Conservation (phyloP, 1,284 basidiomycete genomes). For the Trichosporon sp. region DNA sequence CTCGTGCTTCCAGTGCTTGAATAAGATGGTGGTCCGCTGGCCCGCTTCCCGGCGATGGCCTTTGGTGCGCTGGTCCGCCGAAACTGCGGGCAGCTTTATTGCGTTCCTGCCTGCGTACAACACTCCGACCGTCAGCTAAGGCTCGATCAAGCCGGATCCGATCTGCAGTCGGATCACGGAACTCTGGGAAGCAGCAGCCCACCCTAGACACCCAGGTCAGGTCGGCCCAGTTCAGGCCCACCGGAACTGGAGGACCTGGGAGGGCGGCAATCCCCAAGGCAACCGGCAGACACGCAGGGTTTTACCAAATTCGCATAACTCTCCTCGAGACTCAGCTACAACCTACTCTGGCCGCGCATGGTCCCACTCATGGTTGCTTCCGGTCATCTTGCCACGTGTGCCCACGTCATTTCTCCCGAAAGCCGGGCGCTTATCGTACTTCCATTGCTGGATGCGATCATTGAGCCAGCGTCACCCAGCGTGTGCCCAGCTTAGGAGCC, state of each 20-base stretch:
- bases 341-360: constrained; percentile 7
- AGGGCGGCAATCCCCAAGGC: constrained; percentile 13
- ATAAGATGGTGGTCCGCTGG: not conserved
- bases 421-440: not conserved
- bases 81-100: not conserved
- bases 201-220: not conserved
- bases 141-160: constrained; percentile 1
- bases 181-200: not conserved
- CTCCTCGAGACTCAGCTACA: not conserved
- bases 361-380: not conserved
- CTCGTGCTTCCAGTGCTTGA: not conserved
- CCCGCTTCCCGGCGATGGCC: not conserved
- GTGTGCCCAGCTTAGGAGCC: not conserved
- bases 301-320: constrained; percentile 12
- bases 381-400: not conserved
- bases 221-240: too few species aligned
- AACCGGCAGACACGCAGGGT: not conserved
- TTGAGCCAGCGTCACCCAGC: not conserved
- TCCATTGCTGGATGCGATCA: not conserved
- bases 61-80: not conserved
- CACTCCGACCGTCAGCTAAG: not conserved
- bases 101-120: constrained; percentile 6
- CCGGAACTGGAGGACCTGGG: not conserved
- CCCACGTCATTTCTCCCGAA: not conserved
- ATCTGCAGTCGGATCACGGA: not conserved